Conservation (phyloP, 1,284 basidiomycete genomes). For the Cutaneotrichosporon arboriforme region DNA sequence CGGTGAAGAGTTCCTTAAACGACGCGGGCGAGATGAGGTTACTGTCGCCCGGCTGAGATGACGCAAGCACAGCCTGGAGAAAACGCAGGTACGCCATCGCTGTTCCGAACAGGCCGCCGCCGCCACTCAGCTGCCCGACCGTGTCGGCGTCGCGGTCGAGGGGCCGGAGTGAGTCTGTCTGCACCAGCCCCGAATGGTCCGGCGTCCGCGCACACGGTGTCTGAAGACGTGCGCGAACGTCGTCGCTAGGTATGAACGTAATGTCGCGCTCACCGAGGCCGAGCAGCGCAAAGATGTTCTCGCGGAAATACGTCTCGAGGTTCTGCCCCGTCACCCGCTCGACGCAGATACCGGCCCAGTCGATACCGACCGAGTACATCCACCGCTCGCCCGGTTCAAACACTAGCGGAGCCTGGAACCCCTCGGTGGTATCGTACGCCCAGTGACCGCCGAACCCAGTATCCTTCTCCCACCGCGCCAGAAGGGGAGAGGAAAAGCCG, state of each 20-base stretch:
- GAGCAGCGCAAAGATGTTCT: conserved; percentile 11
- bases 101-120: conserved; percentile 36
- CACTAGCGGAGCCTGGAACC: conserved; percentile 18
- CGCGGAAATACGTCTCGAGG: conserved; percentile 33
- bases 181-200: conserved; percentile 7
- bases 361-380: conserved; percentile 34
- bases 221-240: conserved; percentile 14
- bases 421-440: conserved; percentile 12
- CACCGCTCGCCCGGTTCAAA: conserved; percentile 36
- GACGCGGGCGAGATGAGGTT: conserved; percentile 17
- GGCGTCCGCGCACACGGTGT: conserved; percentile 14
- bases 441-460: conserved; percentile 21
- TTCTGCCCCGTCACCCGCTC: conserved; percentile 27
- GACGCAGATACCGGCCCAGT: conserved; percentile 39
- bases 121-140: conserved; percentile 23
- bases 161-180: background rate
- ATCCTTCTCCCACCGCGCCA: conserved; percentile 13
- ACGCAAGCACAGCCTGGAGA: conserved; percentile 28
- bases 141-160: background rate
- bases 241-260: conserved; percentile 28
- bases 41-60: conserved; percentile 5
- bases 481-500: conserved; percentile 6
- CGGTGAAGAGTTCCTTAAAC: conserved; percentile 25
- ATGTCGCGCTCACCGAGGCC: conserved; percentile 20
- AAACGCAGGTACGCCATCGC: conserved; percentile 30